These are phyloP conservation scores for Agaricus sinodeliciosus DNA, from an alignment of 768 basidiomycete genomes.

Conservation along the genomic window DNA sequence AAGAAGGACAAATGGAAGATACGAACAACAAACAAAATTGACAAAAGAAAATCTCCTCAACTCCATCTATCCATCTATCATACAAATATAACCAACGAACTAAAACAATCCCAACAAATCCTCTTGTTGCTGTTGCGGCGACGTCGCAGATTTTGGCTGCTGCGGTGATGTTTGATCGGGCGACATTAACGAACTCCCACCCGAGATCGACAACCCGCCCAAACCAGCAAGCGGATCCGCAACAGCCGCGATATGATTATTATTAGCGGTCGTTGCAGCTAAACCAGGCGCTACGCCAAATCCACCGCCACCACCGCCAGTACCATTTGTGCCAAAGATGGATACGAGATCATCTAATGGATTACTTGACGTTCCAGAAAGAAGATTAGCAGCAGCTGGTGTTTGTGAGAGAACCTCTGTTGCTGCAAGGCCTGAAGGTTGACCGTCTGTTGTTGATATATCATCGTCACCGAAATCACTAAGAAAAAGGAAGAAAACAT, in stretches of 20 bases:
- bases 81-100: too few relatives aligned
- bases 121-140: slow-evolving; percentile 23
- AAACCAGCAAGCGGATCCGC: slow-evolving; percentile 14
- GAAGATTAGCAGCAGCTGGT: slow-evolving; percentile 66
- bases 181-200: slow-evolving; percentile 11
- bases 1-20: neutral
- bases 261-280: slow-evolving; percentile 5
- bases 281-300: slow-evolving; percentile 8
- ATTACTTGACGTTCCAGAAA: slow-evolving; percentile 78
- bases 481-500: slow-evolving; percentile 2
- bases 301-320: slow-evolving; percentile 6
- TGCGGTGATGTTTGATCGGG: slow-evolving; percentile 24
- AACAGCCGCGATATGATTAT: slow-evolving; percentile 1
- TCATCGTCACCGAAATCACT: slow-evolving; percentile 75
- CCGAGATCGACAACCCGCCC: slow-evolving; percentile 7
- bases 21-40: slow-evolving; percentile 8
- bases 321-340: slow-evolving; percentile 61
- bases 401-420: slow-evolving; percentile 67
- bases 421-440: slow-evolving; percentile 73
- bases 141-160: slow-evolving; percentile 14
- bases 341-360: slow-evolving; percentile 92
- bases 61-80: slow-evolving; percentile 5
- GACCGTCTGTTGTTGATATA: slow-evolving; percentile 46
- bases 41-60: neutral
- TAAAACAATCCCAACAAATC: slow-evolving; percentile 50